phyloP scores from a whole-genome alignment of 345 rosid genomes.

The Ceriops tagal region DNA sequence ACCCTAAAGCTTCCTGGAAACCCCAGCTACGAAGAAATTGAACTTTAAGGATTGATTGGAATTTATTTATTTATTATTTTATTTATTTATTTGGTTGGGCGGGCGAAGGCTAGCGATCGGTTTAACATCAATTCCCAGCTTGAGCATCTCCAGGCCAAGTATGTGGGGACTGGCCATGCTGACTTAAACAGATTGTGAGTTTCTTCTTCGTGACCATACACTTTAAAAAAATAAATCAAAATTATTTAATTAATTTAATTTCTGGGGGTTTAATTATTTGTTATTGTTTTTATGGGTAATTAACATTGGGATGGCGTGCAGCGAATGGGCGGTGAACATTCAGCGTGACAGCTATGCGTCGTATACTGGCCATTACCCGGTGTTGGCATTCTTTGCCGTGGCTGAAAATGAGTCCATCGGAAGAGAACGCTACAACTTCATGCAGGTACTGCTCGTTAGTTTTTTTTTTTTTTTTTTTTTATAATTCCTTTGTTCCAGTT shows the following conservation, averaged over 20 bases:
- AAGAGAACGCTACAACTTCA: slow-evolving; percentile 88
- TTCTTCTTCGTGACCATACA: neutral
- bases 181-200: slow-evolving; percentile 92
- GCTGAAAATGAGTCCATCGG: slow-evolving; percentile 97
- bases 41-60: no score
- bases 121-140: slow-evolving; percentile 98
- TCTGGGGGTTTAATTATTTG: no score
- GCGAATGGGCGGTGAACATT: slow-evolving; percentile 95
- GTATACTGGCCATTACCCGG: slow-evolving; percentile 77
- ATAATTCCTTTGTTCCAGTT: no score
- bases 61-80: neutral
- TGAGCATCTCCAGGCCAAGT: slow-evolving; percentile 98
- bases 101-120: slow-evolving; percentile 91
- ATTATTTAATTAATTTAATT: neutral
- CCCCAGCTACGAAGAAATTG: no score
- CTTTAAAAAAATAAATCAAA: no score
- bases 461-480: neutral
- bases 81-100: neutral
- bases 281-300: neutral
- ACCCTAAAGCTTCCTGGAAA: no score
- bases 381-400: slow-evolving; percentile 78
- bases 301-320: slow-evolving; percentile 14
- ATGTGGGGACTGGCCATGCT: slow-evolving; percentile 95
- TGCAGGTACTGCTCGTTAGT: slow-evolving; percentile 51
- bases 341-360: slow-evolving; percentile 94